Evolutionary conservation across 371 early-diverging fungal species (phyloP).

Genomic region (Mucor velutinosus): DNA sequence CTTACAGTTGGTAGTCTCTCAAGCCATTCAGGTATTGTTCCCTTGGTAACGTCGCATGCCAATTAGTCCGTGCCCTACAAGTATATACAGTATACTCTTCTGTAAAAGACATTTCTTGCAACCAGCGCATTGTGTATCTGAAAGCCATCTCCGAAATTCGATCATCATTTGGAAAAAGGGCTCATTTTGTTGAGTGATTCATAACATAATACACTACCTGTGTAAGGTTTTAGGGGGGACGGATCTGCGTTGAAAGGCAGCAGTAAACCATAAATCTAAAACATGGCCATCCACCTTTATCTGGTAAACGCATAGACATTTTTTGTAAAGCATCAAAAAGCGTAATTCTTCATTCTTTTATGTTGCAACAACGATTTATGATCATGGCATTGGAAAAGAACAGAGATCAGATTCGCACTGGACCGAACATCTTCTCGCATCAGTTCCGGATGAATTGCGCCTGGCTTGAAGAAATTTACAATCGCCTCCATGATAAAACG

Average conservation of each 20-base stretch:
- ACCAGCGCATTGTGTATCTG: too few species aligned
- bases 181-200: too few species aligned
- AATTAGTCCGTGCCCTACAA: too few species aligned
- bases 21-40: too few species aligned
- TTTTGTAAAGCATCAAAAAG: background rate
- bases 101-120: too few species aligned
- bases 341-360: background rate
- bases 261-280: background rate
- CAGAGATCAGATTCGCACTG: too few species aligned
- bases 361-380: background rate
- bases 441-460: background rate
- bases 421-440: background rate
- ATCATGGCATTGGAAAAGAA: background rate
- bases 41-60: too few species aligned
- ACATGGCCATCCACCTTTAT: background rate
- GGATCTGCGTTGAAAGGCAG: background rate
- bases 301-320: background rate
- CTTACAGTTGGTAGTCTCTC: too few species aligned
- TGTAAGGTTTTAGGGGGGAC: background rate
- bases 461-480: background rate
- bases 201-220: too few species aligned
- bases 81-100: too few species aligned
- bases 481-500: background rate
- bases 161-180: too few species aligned
- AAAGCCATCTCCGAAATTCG: too few species aligned